These are phyloP conservation scores for Ganoderma meredithae DNA, from an alignment of 1,284 basidiomycete species.

Conservation along the genomic window DNA sequence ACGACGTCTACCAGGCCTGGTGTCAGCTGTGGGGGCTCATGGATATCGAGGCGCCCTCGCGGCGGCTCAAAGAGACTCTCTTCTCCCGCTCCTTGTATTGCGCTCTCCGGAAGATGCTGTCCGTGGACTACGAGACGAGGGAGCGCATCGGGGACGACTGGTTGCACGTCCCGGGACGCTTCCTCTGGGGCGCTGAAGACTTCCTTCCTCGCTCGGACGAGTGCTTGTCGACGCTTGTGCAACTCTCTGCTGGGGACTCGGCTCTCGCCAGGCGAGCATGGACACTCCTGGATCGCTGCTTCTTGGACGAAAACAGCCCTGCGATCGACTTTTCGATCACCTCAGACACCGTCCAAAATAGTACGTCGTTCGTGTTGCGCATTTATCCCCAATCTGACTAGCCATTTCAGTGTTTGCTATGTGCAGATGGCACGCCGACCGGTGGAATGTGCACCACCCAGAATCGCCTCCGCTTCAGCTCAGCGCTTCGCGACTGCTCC, in stretches of 20 bases:
- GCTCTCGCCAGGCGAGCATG: not conserved
- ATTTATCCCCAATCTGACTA: not conserved
- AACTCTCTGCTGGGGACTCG: not conserved
- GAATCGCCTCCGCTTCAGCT: not conserved
- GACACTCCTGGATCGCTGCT: conserved; percentile 1
- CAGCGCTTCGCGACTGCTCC: not conserved
- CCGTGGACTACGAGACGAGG: not conserved
- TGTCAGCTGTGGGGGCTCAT: not conserved
- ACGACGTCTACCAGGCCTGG: conserved; percentile 1
- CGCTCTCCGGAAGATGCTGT: not conserved
- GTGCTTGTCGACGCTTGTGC: conserved; percentile 1
- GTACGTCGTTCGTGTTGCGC: not conserved
- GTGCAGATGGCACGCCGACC: not conserved
- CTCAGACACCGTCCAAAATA: not conserved
- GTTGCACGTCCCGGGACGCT: not conserved
- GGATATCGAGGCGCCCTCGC: not conserved
- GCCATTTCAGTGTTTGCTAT: not conserved
- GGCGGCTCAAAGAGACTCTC: not conserved
- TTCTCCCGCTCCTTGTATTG: not conserved
- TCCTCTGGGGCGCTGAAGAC: conserved; percentile 3
- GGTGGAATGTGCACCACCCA: not conserved
- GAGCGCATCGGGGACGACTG: not conserved
- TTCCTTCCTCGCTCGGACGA: not conserved
- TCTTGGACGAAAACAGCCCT: not conserved
- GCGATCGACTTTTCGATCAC: not conserved